Base-by-base conservation (phyloP, 2,329 filamentous ascomycete genomes). In the Tolypocladium capitatum region DNA sequence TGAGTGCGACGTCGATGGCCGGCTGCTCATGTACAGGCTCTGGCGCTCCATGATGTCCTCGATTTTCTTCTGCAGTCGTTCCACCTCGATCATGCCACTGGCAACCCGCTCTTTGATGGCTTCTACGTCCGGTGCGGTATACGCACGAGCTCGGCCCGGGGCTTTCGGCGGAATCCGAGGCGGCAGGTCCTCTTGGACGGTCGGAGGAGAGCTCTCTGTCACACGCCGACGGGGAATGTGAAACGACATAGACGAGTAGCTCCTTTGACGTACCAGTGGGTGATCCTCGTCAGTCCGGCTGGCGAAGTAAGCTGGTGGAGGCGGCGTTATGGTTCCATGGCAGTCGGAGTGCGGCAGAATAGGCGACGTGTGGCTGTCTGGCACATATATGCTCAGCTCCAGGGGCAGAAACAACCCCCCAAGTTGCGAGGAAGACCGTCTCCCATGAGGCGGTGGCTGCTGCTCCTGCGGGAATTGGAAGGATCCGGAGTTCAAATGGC, bases 31-130 rank as follows among this genome's bases (percentile, higher is more conserved):
- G 52, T 78, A 81, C 32, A 80, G 61, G 59, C 75, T 82, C 62
- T 79, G 76, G 50, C 76, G 72, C 65, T 81, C 76, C 24, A 80
- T 71, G 21, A 77, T 67, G 45, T 75, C 71, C 46, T 83, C 75
- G 46, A 83, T 80, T 53, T 79, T 71, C 49, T 71, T 72, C 60
- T 83, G 71, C 40, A 80, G 61, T 48, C 65, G 67, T 48, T 83
- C 80, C 52, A 77, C 68, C 57, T 83, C 78, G 47, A 76, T 63
- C 65, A 80, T 72, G 44, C 74, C 76, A 50, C 65, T 70, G 30
- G 76, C 77, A 41, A 80, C 74, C 38, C 75, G 68, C 52, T 76
- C 72, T 45, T 75, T 73, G 47, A 80, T 73, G 14, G 59, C 59
- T 28, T 78, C 73, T 51, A 75, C 67, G 49, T 68, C 68, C 5